Evolutionary conservation across 768 basidiomycete species (phyloP).

Genomic region (Leccinum rimulosum): DNA sequence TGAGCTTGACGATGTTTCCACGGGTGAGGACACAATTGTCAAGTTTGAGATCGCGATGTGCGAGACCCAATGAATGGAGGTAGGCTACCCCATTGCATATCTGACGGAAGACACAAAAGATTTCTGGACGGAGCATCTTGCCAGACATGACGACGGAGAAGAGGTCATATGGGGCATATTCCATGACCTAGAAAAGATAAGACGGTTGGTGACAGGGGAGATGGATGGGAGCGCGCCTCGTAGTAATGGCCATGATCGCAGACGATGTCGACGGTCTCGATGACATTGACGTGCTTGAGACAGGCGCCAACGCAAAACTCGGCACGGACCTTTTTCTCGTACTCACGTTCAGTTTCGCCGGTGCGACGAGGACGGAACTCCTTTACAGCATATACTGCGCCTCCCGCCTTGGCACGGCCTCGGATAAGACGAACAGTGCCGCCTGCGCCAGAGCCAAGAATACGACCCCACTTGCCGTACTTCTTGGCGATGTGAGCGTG

Average conservation of each 20-base stretch:
- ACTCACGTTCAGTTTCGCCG: conserved; percentile 93
- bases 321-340: conserved; percentile 99
- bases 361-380: conserved; percentile 89
- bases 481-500: conserved; percentile 95
- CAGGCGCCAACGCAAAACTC: conserved; percentile 98
- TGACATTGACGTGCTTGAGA: conserved; percentile 93
- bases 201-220: conserved; percentile 2
- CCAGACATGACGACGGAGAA: conserved; percentile 99
- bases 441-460: conserved; percentile 95
- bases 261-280: conserved; percentile 97
- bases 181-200: conserved; percentile 77
- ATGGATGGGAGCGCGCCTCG: conserved; percentile 57
- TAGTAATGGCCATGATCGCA: conserved; percentile 98
- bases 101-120: conserved; percentile 98
- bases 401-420: conserved; percentile 75
- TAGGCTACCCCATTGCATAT: conserved; percentile 98
- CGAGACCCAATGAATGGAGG: conserved; percentile 94
- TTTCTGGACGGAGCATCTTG: conserved; percentile 97
- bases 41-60: conserved; percentile 97
- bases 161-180: conserved; percentile 97
- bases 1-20: conserved; percentile 93
- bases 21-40: conserved; percentile 99
- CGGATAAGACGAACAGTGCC: conserved; percentile 97
- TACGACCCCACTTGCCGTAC: conserved; percentile 98
- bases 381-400: conserved; percentile 91